Conservation (phyloP, 2,329 filamentous ascomycete species). For the Colletotrichum sp. region DNA sequence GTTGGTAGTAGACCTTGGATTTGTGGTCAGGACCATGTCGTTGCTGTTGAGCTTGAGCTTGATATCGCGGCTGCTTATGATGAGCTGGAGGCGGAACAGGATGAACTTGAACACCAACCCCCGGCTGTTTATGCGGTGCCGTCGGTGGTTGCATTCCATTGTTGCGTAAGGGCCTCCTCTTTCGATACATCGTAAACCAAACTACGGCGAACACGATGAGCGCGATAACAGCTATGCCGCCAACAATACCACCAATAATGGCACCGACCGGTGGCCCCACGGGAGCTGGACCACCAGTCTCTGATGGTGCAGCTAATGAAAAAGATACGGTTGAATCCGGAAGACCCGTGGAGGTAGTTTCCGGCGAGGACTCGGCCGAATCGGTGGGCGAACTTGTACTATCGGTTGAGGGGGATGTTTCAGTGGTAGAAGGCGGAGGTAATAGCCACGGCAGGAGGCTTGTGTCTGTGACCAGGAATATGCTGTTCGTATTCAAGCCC, state of each 20-base stretch:
- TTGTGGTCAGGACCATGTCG: neutral
- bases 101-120: neutral
- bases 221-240: conserved; percentile 36
- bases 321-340: neutral
- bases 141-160: neutral
- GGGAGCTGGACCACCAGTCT: neutral
- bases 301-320: neutral
- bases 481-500: neutral
- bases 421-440: neutral
- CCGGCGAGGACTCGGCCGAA: neutral
- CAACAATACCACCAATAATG: conserved; percentile 41
- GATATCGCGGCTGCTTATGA: neutral
- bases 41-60: neutral
- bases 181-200: conserved; percentile 31
- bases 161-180: neutral
- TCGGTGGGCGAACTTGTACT: neutral
- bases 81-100: neutral
- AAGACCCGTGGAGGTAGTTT: neutral
- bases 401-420: neutral
- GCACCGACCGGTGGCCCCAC: conserved; percentile 25
- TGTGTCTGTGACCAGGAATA: neutral
- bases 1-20: neutral
- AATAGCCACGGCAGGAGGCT: neutral
- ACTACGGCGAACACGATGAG: conserved; percentile 27
- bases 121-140: neutral